Percentiles rank a stretch among this genome's conserved stretches.
Conservation (phyloP, 148 eudicot species). For the Rhododendron henanense region DNA sequence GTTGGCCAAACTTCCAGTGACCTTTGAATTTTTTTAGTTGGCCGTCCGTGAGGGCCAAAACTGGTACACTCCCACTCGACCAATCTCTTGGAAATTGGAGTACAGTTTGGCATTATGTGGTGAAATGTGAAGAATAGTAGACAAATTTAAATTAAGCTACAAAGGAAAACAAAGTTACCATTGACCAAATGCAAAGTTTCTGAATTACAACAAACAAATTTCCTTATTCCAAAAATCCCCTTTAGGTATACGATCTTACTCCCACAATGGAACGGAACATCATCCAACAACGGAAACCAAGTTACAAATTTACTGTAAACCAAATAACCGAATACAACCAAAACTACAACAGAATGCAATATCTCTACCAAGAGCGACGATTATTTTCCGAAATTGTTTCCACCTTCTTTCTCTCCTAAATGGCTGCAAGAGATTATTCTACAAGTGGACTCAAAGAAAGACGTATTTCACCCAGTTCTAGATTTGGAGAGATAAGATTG, state of each 20-base stretch:
- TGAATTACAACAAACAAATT: not conserved
- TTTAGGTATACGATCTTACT: not conserved
- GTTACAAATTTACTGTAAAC: not conserved
- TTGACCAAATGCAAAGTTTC: constrained; percentile 4
- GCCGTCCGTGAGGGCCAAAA: not conserved
- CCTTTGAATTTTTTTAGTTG: too few relatives aligned
- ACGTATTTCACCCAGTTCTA: constrained; percentile 3
- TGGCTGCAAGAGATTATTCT: not conserved
- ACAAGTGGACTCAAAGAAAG: not conserved
- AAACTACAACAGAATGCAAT: constrained; percentile 11
- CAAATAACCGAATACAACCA: not conserved
- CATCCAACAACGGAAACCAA: not conserved
- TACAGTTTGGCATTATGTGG: not conserved
- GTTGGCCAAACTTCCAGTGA: not conserved
- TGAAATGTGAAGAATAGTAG: not conserved
- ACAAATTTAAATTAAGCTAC: not conserved
- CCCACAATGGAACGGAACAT: not conserved
- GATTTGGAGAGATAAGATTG: constrained; percentile 36
- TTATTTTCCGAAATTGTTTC: not conserved
- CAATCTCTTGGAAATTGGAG: not conserved
- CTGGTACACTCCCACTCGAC: not conserved
- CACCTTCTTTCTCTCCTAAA: not conserved
- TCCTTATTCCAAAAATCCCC: not conserved
- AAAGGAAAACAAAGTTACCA: not conserved
- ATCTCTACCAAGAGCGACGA: not conserved